These are phyloP conservation scores for Melaleuca alternifolia DNA, from an alignment of 345 rosid species.

Conservation along the genomic window DNA sequence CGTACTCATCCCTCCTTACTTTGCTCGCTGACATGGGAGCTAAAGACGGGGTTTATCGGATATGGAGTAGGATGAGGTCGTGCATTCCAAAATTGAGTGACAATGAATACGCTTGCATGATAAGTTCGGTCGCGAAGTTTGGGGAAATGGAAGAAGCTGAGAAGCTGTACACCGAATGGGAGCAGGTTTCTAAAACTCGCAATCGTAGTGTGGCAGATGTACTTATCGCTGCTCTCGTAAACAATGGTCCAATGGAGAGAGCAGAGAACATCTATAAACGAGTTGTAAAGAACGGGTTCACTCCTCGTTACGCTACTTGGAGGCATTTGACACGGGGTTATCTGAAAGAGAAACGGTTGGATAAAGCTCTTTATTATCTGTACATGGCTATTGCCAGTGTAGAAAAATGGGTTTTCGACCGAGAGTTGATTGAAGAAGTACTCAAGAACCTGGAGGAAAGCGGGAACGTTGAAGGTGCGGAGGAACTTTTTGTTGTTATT, in stretches of 20 bases:
- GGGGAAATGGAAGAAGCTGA: constrained; percentile 60
- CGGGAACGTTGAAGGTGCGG: constrained; percentile 53
- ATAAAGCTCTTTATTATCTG: constrained; percentile 50
- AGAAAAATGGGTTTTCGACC: constrained; percentile 54
- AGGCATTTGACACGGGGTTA: constrained; percentile 71
- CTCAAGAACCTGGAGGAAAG: constrained; percentile 48
- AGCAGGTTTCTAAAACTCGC: constrained; percentile 42
- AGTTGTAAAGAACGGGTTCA: constrained; percentile 40
- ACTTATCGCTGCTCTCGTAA: constrained; percentile 61
- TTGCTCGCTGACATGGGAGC: constrained; percentile 55
- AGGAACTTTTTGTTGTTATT: constrained; percentile 47
- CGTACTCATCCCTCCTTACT: constrained; percentile 70
- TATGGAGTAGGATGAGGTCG: constrained; percentile 66
- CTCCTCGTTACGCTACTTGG: constrained; percentile 71
- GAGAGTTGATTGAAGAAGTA: constrained; percentile 29
- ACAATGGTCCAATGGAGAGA: constrained; percentile 28
- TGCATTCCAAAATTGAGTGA: constrained; percentile 54
- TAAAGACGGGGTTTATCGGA: constrained; percentile 42
- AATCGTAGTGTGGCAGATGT: constrained; percentile 55
- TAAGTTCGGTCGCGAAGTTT: constrained; percentile 63
- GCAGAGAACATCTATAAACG: constrained; percentile 41
- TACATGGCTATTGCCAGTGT: constrained; percentile 58
- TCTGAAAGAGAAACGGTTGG: constrained; percentile 36
- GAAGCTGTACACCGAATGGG: constrained; percentile 70
- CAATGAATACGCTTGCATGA: constrained; percentile 61